phyloP scores from a whole-genome alignment of 495 filamentous ascomycete genomes.

The Penicillium atrosanguineum region DNA sequence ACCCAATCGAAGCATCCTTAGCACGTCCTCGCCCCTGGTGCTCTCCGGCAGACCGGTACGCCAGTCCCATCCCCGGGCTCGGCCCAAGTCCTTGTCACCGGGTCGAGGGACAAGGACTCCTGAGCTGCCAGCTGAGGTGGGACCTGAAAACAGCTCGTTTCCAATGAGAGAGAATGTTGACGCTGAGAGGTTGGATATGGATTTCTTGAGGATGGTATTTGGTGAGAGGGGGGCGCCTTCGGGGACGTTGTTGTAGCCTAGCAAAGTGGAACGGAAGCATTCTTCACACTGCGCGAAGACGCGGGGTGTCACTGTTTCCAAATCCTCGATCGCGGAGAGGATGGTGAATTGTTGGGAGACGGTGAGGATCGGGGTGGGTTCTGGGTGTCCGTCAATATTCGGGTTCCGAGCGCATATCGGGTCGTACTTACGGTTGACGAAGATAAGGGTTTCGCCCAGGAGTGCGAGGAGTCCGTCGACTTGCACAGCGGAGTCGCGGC shows the following conservation, averaged over 20 bases:
- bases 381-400: constrained; percentile 23
- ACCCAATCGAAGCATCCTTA: constrained; percentile 68
- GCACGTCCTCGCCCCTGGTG: constrained; percentile 61
- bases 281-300: constrained; percentile 69
- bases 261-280: constrained; percentile 58
- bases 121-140: constrained; percentile 47
- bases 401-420: background rate
- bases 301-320: constrained; percentile 69
- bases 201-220: constrained; percentile 63
- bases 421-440: constrained; percentile 58
- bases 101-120: constrained; percentile 50
- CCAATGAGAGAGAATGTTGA: constrained; percentile 68
- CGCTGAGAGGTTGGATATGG: constrained; percentile 52
- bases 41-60: constrained; percentile 57
- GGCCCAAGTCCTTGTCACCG: constrained; percentile 35
- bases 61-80: constrained; percentile 82
- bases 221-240: constrained; percentile 49
- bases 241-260: constrained; percentile 36
- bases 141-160: constrained; percentile 63
- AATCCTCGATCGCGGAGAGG: constrained; percentile 77
- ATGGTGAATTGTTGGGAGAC: constrained; percentile 70
- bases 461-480: constrained; percentile 83
- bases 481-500: constrained; percentile 72
- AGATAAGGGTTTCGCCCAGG: constrained; percentile 76
- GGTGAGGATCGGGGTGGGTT: constrained; percentile 35